Evolutionary conservation across 2,329 filamentous ascomycete genomes (phyloP).

Genomic region (Aspergillus texensis): DNA sequence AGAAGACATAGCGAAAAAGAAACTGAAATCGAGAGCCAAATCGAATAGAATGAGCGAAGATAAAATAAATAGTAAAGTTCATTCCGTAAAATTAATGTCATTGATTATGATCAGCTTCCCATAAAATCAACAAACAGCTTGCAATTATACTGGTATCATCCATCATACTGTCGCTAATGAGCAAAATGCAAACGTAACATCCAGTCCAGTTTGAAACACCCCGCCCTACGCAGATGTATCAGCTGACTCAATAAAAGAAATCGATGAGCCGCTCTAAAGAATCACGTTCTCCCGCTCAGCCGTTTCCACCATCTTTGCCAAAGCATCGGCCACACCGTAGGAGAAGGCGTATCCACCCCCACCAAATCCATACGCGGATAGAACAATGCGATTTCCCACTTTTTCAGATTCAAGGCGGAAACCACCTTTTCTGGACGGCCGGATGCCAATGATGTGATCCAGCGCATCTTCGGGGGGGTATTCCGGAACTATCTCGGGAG

Average conservation of each 20-base stretch:
- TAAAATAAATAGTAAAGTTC: too few species aligned
- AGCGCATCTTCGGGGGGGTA: constrained; percentile 30
- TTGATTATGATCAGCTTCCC: background rate
- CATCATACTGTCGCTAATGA: background rate
- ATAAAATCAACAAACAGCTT: background rate
- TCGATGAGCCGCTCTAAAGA: constrained; percentile 6
- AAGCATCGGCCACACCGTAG: constrained; percentile 38
- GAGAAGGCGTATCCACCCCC: constrained; percentile 43
- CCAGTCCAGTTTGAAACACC: background rate
- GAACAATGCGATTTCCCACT: constrained; percentile 26
- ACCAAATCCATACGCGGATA: constrained; percentile 43
- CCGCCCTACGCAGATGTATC: background rate
- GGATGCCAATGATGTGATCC: constrained; percentile 41
- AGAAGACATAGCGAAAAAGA: background rate
- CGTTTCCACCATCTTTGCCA: constrained; percentile 40
- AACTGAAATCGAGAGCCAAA: background rate
- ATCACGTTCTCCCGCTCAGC: constrained; percentile 36
- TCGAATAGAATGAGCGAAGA: too few species aligned
- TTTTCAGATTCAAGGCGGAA: constrained; percentile 38
- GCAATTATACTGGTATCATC: background rate
- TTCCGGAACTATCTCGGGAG: constrained; percentile 38
- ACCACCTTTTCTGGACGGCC: constrained; percentile 37
- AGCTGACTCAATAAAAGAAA: background rate
- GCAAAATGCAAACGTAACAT: background rate
- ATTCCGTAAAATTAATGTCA: background rate